Evolutionary conservation across 1,284 basidiomycete genomes (phyloP), one percentile per base, ranked within the genome.

Genomic region (Laetiporus sulphureus): DNA sequence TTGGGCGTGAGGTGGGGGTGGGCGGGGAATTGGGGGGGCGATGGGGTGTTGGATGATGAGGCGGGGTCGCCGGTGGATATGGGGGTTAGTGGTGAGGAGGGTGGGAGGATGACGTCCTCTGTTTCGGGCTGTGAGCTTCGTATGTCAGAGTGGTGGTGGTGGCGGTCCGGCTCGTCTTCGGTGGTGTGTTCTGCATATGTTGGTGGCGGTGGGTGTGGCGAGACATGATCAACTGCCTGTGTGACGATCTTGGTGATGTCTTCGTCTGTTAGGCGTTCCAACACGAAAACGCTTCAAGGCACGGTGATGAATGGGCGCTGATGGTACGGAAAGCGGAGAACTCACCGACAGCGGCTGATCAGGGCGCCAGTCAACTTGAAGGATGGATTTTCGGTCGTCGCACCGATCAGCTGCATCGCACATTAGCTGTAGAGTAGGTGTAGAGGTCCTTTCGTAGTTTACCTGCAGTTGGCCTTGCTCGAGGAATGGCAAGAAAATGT

Each of bases 311-410:
- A 18, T 3, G 19, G 11, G 5, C 1, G 1, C 11, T 5, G 2
- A 20, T 18, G 16, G 20, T 11, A 8, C 11, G 7, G 30, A 27
- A 32, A 29, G 3, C 12, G 13, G 3, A 24, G 16, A 15, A 66
- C 75, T 55, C 49, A 83, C 85, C 88, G 76, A 62, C 89, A 90
- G 34, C 90, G 77, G 53, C 85, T 89, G 29, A 92, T 65, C 27
- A 93, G 66, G 3, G 90, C 86, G 25, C 76, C 77, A 38, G 79
- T 87, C 32, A 90, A 62, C 52, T 85, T 89, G 67, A 94, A 95
- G 1, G 87, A 91, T 0, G 91, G 91, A 55, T 95, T 95, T 61
- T 95, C 91, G 0, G 91, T 95, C 2, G 91, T 95, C 1, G 91
- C 91, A 13, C 89, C 89, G 47, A 95, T 79, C 25, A 94, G 67